Percentiles rank a stretch among this genome's conserved stretches.
phyloP scores from a whole-genome alignment of 805 yeast species.

The Wickerhamomyces alni region DNA sequence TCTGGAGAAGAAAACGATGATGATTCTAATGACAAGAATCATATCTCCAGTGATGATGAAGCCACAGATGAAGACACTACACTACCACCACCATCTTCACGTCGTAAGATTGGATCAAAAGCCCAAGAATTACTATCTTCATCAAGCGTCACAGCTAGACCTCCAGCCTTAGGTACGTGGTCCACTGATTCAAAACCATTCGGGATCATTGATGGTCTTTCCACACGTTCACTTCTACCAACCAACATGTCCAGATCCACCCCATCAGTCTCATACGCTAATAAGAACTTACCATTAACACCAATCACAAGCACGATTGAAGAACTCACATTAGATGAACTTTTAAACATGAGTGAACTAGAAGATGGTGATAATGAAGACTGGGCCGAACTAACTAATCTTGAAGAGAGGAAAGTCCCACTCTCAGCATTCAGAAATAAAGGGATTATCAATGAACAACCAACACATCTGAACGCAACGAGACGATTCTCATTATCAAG shows the following conservation, averaged over 20 bases:
- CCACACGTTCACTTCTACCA: slow-evolving; percentile 76
- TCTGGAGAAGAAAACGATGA: slow-evolving; percentile 29
- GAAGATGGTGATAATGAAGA: slow-evolving; percentile 57
- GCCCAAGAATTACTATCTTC: slow-evolving; percentile 92
- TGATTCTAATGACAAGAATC: slow-evolving; percentile 7
- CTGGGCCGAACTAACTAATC: slow-evolving; percentile 25
- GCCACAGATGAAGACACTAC: slow-evolving; percentile 92
- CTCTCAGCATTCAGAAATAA: slow-evolving; percentile 88
- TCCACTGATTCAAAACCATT: slow-evolving; percentile 78
- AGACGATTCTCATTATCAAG: slow-evolving; percentile 16
- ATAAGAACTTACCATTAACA: slow-evolving; percentile 10
- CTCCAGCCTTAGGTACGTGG: slow-evolving; percentile 94
- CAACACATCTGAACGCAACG: slow-evolving; percentile 22
- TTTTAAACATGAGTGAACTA: slow-evolving; percentile 81
- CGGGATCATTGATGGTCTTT: slow-evolving; percentile 90
- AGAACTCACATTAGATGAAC: slow-evolving; percentile 65
- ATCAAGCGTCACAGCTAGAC: slow-evolving; percentile 76
- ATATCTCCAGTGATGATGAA: slow-evolving; percentile 55
- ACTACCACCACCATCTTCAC: slow-evolving; percentile 63
- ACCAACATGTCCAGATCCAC: not conserved
- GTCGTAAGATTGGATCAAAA: slow-evolving; percentile 60
- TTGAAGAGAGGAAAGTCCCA: slow-evolving; percentile 55
- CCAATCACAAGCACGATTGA: slow-evolving; percentile 27
- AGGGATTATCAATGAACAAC: slow-evolving; percentile 36
- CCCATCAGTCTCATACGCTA: slow-evolving; percentile 4